Evolutionary conservation across 495 filamentous ascomycete genomes (phyloP), one percentile per base, ranked within the genome.

Genomic region (Ascobolus immersus): DNA sequence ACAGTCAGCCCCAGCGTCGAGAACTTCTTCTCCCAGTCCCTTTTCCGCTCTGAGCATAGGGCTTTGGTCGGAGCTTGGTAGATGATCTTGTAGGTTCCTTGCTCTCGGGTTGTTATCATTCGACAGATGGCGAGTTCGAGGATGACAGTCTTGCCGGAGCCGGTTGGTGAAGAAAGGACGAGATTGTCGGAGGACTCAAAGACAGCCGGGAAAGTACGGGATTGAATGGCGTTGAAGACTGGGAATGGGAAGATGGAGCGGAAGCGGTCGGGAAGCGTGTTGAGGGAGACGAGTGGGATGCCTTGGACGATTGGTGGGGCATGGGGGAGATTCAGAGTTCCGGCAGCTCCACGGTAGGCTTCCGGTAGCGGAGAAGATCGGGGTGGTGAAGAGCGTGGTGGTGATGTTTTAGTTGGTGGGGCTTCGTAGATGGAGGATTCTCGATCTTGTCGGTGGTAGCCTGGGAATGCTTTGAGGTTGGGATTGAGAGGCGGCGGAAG

Each of bases 11-110:
- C 73, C 41, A 92, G 56, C 4, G 67, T 59, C 22, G 62, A 59
- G 44, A 96, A 92, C 44, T 86, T 92, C 39, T 59, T 60, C 40
- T 72, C 65, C 86, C 86, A 96, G 42, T 96, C 86, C 22, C 46
- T 34, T 34, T 42, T 11, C 61, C 51, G 28, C 52, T 96, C 86
- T 0, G 77, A 64, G 44, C 86, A 96, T 2, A 96, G 65, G 1
- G 86, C 76, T 41, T 92, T 94, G 0, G 78, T 93, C 0, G 86
- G 86, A 5, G 86, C 86, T 56, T 86, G 79, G 41, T 96, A 96
- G 6, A 96, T 67, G 36, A 93, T 73, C 55, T 94, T 94, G 63
- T 73, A 89, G 22, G 71, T 63, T 33, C 72, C 68, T 32, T 62
- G 67, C 32, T 60, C 61, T 33, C 68, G 55, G 10, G 52, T 57